Evolutionary conservation across 1,284 basidiomycete genomes (phyloP), one percentile per base, ranked within the genome.

Genomic region (Hemileccinum hortonii): DNA sequence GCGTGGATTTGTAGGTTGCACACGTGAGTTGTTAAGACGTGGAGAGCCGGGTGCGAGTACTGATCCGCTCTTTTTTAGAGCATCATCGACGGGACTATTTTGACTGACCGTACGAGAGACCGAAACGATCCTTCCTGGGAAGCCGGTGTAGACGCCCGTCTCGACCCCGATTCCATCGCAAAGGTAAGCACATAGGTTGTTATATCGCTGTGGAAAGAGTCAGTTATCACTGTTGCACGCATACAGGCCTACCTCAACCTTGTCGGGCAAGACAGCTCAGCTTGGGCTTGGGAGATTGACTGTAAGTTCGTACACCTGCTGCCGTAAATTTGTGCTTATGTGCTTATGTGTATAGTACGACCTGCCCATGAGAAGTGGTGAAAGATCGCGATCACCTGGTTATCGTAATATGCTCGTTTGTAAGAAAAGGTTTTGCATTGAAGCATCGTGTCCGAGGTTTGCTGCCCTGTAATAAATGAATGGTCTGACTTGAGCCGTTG

Each of bases 201-300:
- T 36, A 4, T 10, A 4, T 38, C 6, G 15, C n/a, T 24, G 8
- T 26, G 26, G 6, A 40, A 19, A n/a, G 15, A 9, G 16, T 45
- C 15, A 53, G 70, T 59, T 56, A 71, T 66, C 19, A 1, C 18
- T 26, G 26, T 15, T n/a, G 29, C 8, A 21, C 10, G 0, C 45
- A 26, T 39, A 36, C 46, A 79, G 78, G 67, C 79, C 1, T 86
- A 84, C 56, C 65, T 82, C 11, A 77, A 75, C 61, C 75, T 86
- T n/a, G 74, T 75, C 6, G 74, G 80, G 24, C 85, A 87, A 68
- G 78, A 82, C 46, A 72, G 78, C 16, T 83, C 81, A 30, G 75
- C 81, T 5, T 84, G 79, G 81, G 82, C 82, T n/a, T 85, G 83
- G 80, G 85, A 87, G 61, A 73, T 87, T 43, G 86, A 87, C 58